Conservation (phyloP, 352 stramenopile genomes). For the Blastocystis sp. region DNA sequence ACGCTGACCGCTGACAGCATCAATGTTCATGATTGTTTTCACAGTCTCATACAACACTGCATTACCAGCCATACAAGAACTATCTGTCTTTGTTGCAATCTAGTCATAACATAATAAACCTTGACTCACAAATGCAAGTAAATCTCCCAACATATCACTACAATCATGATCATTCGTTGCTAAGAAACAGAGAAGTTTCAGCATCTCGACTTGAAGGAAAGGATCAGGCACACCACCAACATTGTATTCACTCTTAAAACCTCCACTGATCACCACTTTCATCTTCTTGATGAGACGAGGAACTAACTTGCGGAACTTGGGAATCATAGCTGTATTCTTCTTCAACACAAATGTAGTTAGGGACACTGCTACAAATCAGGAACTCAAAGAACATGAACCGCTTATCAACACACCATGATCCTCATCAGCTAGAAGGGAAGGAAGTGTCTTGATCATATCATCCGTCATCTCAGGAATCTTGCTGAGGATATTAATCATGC, state of each 20-base stretch:
- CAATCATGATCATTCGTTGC: slow-evolving; percentile 89
- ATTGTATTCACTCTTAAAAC: slow-evolving; percentile 96
- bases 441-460: slow-evolving; percentile 93
- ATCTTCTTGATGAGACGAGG: slow-evolving; percentile 84
- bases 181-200: slow-evolving; percentile 86
- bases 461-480: slow-evolving; percentile 96
- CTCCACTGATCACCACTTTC: slow-evolving; percentile 91
- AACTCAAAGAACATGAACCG: slow-evolving; percentile 74
- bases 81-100: slow-evolving; percentile 99
- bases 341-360: slow-evolving; percentile 32
- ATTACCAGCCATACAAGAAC: slow-evolving; percentile 97
- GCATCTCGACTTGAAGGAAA: slow-evolving; percentile 89
- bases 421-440: slow-evolving; percentile 89
- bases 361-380: not conserved
- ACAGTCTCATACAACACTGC: slow-evolving; percentile 98
- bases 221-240: slow-evolving; percentile 95
- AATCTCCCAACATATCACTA: slow-evolving; percentile 89
- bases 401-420: slow-evolving; percentile 95
- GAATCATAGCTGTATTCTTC: slow-evolving; percentile 43
- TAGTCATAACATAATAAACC: slow-evolving; percentile 75
- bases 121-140: slow-evolving; percentile 75
- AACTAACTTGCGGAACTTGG: slow-evolving; percentile 76
- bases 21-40: slow-evolving; percentile 76
- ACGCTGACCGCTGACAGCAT: slow-evolving; percentile 34
- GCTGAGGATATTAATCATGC: slow-evolving; percentile 82